Conservation (phyloP, 2,329 filamentous ascomycete genomes). For the Zymoseptoria tritici region DNA sequence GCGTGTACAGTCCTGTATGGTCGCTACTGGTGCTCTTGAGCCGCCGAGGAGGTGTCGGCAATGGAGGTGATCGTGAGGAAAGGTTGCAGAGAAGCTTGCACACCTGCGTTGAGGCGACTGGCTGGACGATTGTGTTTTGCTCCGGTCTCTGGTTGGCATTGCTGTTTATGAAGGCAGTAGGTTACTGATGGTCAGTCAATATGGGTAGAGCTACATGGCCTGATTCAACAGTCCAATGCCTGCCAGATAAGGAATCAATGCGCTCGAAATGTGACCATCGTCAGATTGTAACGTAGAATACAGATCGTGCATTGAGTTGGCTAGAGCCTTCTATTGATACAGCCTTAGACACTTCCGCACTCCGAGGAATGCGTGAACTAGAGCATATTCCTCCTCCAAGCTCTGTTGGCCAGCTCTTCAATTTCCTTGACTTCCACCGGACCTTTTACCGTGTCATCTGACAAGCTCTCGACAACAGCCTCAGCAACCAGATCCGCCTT, state of each 20-base stretch:
- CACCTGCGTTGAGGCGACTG: background rate
- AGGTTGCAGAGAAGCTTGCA: background rate
- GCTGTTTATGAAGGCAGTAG: slow-evolving; percentile 15
- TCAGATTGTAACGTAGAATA: background rate
- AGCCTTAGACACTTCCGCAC: background rate
- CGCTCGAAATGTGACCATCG: background rate
- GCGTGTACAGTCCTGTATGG: background rate
- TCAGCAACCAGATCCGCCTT: slow-evolving; percentile 83
- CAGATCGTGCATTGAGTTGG: background rate
- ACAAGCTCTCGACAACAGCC: slow-evolving; percentile 79
- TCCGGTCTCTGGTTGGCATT: slow-evolving; percentile 62
- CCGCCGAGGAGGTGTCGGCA: background rate
- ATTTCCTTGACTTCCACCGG: slow-evolving; percentile 73
- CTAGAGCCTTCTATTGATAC: background rate
- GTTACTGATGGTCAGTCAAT: background rate
- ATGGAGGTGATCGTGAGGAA: background rate
- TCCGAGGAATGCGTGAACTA: slow-evolving; percentile 34
- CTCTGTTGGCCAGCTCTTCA: slow-evolving; percentile 69
- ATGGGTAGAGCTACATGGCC: background rate
- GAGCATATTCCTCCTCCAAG: slow-evolving; percentile 87
- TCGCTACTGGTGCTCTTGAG: background rate
- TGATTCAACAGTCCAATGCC: background rate
- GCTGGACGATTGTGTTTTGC: slow-evolving; percentile 70
- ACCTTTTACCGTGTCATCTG: slow-evolving; percentile 64
- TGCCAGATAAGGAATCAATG: background rate